These are phyloP conservation scores for Castanea mollissima DNA, from an alignment of 306 rosid genomes.

Conservation along the genomic window DNA sequence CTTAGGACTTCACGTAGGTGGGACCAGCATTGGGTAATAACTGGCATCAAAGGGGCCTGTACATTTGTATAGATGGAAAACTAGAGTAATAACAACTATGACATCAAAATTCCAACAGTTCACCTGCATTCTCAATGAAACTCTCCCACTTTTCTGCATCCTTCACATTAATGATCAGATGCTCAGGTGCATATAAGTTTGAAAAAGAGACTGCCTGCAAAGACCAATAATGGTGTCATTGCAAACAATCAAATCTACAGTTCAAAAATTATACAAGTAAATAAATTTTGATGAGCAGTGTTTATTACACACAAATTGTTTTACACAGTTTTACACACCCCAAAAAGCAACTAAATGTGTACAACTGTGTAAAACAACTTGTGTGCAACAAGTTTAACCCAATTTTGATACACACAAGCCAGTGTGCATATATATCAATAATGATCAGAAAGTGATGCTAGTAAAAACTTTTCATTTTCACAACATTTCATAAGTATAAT, in stretches of 20 bases:
- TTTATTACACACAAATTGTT: too few species aligned
- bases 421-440: not conserved
- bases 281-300: not conserved
- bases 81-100: not conserved
- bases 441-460: not conserved
- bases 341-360: too few species aligned
- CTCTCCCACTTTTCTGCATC: conserved; percentile 98
- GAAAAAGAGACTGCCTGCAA: conserved; percentile 91
- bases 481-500: not conserved
- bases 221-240: conserved; percentile 12
- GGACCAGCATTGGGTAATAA: not conserved
- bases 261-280: not conserved
- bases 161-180: conserved; percentile 78
- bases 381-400: too few species aligned
- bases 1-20: not conserved
- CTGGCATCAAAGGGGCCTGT: not conserved
- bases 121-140: conserved; percentile 96
- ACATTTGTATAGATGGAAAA: not conserved
- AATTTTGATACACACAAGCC: not conserved
- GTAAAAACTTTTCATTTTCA: not conserved
- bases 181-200: conserved; percentile 95
- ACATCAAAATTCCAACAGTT: not conserved
- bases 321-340: too few species aligned
- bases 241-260: not conserved
- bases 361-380: too few species aligned